phyloP scores from a whole-genome alignment of 495 filamentous ascomycete genomes.

The Xylaria telfairii region DNA sequence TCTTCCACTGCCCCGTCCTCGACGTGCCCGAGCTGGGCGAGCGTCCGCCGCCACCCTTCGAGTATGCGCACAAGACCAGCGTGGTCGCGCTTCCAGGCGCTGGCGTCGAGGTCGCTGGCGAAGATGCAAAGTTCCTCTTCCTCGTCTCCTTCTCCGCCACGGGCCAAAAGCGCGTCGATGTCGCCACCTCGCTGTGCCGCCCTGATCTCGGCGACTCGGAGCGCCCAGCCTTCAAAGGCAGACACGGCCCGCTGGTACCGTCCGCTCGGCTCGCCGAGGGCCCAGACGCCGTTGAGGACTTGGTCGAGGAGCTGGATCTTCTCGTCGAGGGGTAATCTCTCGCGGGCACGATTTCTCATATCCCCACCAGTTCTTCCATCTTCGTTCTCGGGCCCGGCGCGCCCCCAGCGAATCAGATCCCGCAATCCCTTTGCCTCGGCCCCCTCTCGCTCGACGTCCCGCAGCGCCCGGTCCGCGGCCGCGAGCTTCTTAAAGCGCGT shows the following conservation, averaged over 20 bases:
- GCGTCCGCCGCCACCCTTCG: conserved; percentile 48
- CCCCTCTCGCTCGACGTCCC: conserved; percentile 36
- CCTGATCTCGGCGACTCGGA: conserved; percentile 47
- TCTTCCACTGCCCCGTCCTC: not conserved
- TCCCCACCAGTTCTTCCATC: conserved; percentile 34
- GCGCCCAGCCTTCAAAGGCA: conserved; percentile 60
- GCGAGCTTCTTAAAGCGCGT: conserved; percentile 48
- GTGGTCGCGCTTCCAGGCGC: conserved; percentile 52
- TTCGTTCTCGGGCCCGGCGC: conserved; percentile 8
- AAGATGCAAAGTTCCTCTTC: conserved; percentile 40
- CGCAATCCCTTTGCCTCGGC: conserved; percentile 45
- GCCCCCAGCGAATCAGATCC: conserved; percentile 48
- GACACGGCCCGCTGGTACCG: conserved; percentile 54
- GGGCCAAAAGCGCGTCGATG: conserved; percentile 32
- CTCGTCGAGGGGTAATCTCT: conserved; percentile 49
- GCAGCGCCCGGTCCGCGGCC: conserved; percentile 39
- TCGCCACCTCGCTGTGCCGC: conserved; percentile 39
- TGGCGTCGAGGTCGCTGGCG: conserved; percentile 47
- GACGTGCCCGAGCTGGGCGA: conserved; percentile 42
- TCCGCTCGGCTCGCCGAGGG: conserved; percentile 54
- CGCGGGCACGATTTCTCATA: conserved; percentile 27
- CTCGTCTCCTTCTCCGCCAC: conserved; percentile 24
- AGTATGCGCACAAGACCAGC: conserved; percentile 45
- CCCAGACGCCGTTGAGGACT: conserved; percentile 57
- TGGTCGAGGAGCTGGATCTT: conserved; percentile 59